Evolutionary conservation across 106 monocot genomes (phyloP), one percentile per base, ranked within the genome.

Genomic region (Platanthera guangdongensis): DNA sequence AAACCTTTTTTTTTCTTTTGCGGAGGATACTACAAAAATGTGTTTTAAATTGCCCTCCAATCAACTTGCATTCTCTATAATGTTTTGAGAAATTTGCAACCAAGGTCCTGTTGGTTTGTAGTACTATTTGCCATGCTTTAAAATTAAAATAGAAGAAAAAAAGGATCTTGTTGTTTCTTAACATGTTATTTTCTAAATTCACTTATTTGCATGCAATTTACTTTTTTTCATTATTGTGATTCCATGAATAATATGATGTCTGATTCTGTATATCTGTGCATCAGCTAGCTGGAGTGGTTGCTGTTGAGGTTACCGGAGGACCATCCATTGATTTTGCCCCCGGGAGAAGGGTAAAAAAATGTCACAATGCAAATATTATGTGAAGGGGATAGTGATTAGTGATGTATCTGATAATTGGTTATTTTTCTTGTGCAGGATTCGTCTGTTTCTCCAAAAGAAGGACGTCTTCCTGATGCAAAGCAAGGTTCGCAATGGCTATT

Each of bases 231-330:
- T 64, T 64, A 64, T 64, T 64, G 8, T 28, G 21, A 64, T 64
- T 28, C 64, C 21, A 28, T 64, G 25, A 10, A 39, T 39, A 39
- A 39, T 39, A 39, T 39, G 39, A 39, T 39, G 39, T 39, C 8
- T 64, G 28, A 25, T 64, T 64, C 64, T 28, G 7, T 30, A 16
- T 28, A 64, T 64, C 30, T 10, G 68, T 28, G 22, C 74, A 6
- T 63, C 76, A 97, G 96, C 86, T 97, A 81, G 93, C 96, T 83
- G 96, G 96, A 86, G 93, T 93, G 51, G 91, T 97, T 83, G 97
- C 97, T 53, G 93, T 97, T 81, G 92, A 92, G 81, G 85, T 92
- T 81, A 92, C 92, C 57, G 92, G 92, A 72, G 92, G 92, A 19
- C 96, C 96, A 6, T 87, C 91, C 3, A 78, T 97, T 74, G 85